Evolutionary conservation across 179 eudicot genomes (phyloP), one percentile per base, ranked within the genome.

Genomic region (Vitellaria paradoxa): DNA sequence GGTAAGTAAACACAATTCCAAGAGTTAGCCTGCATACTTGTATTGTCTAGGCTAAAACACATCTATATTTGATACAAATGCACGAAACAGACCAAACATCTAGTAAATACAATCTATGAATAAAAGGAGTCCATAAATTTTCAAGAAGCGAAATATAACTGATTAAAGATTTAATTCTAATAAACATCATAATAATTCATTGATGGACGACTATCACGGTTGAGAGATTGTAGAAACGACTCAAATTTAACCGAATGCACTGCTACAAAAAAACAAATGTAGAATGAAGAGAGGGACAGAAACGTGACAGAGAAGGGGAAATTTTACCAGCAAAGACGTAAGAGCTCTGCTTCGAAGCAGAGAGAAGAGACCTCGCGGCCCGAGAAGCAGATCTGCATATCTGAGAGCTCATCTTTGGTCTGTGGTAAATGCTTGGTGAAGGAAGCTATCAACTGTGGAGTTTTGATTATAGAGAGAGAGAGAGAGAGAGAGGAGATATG

Each of bases 281-380:
- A 20, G 42, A 50, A 21, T 50, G 11, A 23, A 70, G 23, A 70
- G 26, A 30, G 53, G 42, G 55, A 75, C 42, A 15, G 73, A 67
- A 37, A 56, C 2, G 72, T n/a, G 72, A 66, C 47, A 37, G 68
- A 66, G 23, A 65, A 5, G 3, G 3, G 2, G 7, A 6, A 10
- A 37, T 26, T 42, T 60, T 83, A 92, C 97, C 91, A 62, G 92
- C 76, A 70, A 89, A 67, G 42, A 82, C 76, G 7, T 77, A 86
- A 68, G 88, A 81, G 49, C 80, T 21, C 65, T 68, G 88, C 77
- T 84, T 86, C 18, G 96, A 82, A 78, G 89, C 85, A 37, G 93
- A 86, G 81, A 90, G 84, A 64, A 95, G 49, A 76, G 97, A 87
- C 74, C 88, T 88, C 7, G 89, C 91, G 42, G 88, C 90, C 77